Evolutionary conservation across 352 stramenopile genomes (phyloP).

Genomic region (Globisporangium okanoganense): DNA sequence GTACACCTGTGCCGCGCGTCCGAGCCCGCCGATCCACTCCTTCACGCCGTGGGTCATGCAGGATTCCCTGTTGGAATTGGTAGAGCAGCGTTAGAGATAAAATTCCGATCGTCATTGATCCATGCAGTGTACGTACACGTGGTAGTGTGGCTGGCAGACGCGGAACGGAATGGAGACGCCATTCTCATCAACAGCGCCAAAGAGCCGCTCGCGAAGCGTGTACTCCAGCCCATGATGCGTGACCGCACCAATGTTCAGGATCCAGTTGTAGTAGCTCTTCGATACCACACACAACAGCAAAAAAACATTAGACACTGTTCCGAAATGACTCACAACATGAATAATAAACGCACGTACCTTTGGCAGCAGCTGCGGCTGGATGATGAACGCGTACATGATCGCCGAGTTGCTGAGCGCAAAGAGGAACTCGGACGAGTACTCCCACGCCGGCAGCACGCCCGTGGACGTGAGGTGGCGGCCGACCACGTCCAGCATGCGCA

Average conservation of each 20-base stretch:
- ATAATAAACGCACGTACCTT: conserved; percentile 36
- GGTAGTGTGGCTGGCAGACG: conserved; percentile 80
- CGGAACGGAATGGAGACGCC: conserved; percentile 52
- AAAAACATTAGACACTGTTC: neutral
- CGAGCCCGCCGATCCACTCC: conserved; percentile 68
- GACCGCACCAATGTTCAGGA: conserved; percentile 65
- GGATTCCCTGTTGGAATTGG: conserved; percentile 51
- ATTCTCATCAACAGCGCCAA: conserved; percentile 35
- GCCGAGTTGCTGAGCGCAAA: conserved; percentile 73
- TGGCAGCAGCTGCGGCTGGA: conserved; percentile 60
- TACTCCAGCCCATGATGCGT: conserved; percentile 74
- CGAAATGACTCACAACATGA: too few relatives aligned
- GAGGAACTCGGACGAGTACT: conserved; percentile 67
- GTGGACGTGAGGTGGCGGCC: conserved; percentile 61
- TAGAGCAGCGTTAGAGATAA: neutral
- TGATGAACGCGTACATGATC: conserved; percentile 81
- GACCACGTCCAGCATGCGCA: conserved; percentile 82
- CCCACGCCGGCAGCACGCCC: conserved; percentile 43
- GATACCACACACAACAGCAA: neutral
- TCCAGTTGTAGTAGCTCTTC: conserved; percentile 85
- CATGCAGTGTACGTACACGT: conserved; percentile 49
- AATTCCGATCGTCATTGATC: neutral
- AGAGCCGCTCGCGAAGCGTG: conserved; percentile 54
- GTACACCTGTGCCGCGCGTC: conserved; percentile 76
- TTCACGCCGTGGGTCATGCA: conserved; percentile 74